Percentiles rank a stretch among this genome's conserved stretches.
Evolutionary conservation across 2,329 filamentous ascomycete genomes (phyloP).

Genomic region (Aspergillus eucalypticola): DNA sequence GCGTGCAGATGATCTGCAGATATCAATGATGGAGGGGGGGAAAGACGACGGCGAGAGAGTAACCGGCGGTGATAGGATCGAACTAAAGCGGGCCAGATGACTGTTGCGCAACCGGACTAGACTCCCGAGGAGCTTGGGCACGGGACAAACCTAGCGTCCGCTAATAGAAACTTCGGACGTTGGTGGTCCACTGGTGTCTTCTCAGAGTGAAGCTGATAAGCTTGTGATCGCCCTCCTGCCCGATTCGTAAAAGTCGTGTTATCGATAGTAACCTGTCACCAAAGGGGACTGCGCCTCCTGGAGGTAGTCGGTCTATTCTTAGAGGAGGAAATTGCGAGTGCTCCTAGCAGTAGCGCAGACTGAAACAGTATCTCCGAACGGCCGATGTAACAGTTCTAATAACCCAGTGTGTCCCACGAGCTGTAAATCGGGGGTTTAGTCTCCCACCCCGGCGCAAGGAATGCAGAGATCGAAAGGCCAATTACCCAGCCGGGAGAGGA

Average conservation of each 20-base stretch:
- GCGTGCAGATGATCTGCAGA: slow-evolving; percentile 55
- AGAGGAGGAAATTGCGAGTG: neutral
- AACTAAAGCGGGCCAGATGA: slow-evolving; percentile 38
- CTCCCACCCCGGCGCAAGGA: slow-evolving; percentile 13
- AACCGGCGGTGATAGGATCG: slow-evolving; percentile 24
- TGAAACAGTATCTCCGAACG: slow-evolving; percentile 8
- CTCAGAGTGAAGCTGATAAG: slow-evolving; percentile 17
- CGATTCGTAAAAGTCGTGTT: slow-evolving; percentile 1
- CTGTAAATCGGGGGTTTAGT: slow-evolving; percentile 7
- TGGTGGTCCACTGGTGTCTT: slow-evolving; percentile 10
- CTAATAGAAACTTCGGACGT: slow-evolving; percentile 9
- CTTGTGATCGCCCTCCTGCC: slow-evolving; percentile 24
- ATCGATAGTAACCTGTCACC: neutral
- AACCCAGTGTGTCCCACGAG: slow-evolving; percentile 1
- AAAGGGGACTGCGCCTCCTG: neutral
- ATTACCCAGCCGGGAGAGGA: slow-evolving; percentile 14
- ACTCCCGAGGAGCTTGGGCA: slow-evolving; percentile 25
- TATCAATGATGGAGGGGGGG: slow-evolving; percentile 27
- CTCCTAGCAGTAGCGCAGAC: neutral
- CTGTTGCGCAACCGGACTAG: slow-evolving; percentile 27
- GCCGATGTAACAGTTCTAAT: slow-evolving; percentile 6
- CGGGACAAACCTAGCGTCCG: slow-evolving; percentile 17
- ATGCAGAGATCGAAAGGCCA: slow-evolving; percentile 13
- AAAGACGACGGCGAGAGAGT: slow-evolving; percentile 20
- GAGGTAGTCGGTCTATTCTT: neutral